Evolutionary conservation across 2,329 filamentous ascomycete genomes (phyloP).

Genomic region (Ceratocystis papillata): DNA sequence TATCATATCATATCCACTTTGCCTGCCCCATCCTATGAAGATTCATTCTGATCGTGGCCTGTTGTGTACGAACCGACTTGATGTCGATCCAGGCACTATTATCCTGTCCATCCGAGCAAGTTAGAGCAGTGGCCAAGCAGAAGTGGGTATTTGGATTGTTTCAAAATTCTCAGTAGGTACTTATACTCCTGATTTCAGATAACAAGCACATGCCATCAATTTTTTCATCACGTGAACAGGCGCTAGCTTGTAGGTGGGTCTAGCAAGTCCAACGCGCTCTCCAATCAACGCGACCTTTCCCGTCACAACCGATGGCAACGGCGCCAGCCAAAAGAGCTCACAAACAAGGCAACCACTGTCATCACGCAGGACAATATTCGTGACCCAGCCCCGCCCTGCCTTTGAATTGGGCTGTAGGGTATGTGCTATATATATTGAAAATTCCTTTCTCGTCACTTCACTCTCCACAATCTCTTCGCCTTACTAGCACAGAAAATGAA

Average conservation of each 20-base stretch:
- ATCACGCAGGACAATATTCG: background rate
- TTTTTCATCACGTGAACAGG: conserved; percentile 4
- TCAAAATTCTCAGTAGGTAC: background rate
- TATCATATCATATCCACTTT: background rate
- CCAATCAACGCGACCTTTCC: background rate
- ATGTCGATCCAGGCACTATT: background rate
- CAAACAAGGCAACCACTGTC: background rate
- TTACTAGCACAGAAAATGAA: background rate
- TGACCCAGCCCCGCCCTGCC: background rate
- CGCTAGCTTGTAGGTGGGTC: background rate
- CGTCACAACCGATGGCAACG: background rate
- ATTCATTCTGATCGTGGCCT: conserved; percentile 6
- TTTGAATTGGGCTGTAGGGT: background rate
- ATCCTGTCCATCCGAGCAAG: background rate
- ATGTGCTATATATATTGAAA: background rate
- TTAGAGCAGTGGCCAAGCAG: background rate
- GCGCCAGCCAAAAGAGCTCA: background rate
- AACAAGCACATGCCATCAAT: background rate
- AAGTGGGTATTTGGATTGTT: background rate
- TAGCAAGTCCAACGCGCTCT: background rate
- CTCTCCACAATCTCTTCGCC: background rate
- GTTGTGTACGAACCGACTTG: background rate
- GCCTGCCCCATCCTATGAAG: background rate
- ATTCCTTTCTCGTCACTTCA: background rate
- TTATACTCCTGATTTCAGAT: background rate